Base-by-base conservation (phyloP, 805 yeast genomes). In the Ogataea pignaliae region DNA sequence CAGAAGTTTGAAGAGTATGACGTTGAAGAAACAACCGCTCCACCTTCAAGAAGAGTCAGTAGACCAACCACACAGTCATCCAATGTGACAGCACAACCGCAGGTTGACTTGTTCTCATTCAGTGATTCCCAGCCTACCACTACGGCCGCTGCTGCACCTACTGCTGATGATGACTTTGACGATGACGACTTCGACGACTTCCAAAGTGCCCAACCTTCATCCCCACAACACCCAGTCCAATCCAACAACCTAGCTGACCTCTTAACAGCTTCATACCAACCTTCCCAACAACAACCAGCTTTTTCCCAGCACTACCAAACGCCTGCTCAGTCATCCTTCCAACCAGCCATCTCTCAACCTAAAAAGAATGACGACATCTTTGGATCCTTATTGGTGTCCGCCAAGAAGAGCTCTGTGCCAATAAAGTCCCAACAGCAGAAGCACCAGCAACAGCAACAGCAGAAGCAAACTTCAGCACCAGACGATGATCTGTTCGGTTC, bases 101-200 rank as follows among this genome's bases (percentile, higher is more conserved):
- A 69, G 43, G 69, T 66, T 31, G 86, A 81, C 55, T 69, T 78
- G 48, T 73, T 76, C 47, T 70, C 72, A 28, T 72, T 75, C 47
- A 76, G 68, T 41, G 67, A 61, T 26, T 52, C 59, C 16, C 43
- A 55, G 6, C 35, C 43, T 10, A 36, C 54, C 11, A n/a, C 57
- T 12, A 29, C 59, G 10, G 45, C 64, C 21, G 41, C 52, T 11
- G 44, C 57, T 31, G 26, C 26, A n/a, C n/a, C n/a, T 21, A 46
- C 53, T 2, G 50, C 51, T 15, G 54, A 37, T 16, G 54, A 42
- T 6, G 63, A 61, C 6, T 79, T 73, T 10, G 85, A 76, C 28
- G 78, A 36, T 31, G 44, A 44, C 16, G 93, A 85, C 34, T 86
- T 86, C 60, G 88, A 85, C 51, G 93, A 85, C 52, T 85, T 85